Conservation (phyloP, 169 alveolate genomes). For the Plasmodium ovale region DNA sequence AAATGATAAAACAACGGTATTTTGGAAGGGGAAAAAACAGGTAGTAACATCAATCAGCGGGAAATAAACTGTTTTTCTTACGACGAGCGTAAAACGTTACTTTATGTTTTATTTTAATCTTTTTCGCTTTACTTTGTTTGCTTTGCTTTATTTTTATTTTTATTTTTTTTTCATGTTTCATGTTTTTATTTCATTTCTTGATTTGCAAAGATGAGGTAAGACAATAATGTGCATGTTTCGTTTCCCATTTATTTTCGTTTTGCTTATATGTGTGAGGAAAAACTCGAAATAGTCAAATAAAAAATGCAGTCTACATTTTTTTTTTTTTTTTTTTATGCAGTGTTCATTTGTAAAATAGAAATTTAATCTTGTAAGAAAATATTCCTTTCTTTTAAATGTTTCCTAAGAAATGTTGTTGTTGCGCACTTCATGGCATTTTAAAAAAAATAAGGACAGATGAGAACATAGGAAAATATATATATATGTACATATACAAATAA, state of each 20-base stretch:
- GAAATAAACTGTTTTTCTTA: background rate
- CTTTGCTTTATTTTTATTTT: too few species aligned
- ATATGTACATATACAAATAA: too few species aligned
- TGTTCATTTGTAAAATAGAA: background rate
- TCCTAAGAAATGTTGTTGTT: background rate
- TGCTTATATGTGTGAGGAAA: too few species aligned
- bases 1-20: too few species aligned
- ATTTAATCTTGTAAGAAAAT: background rate
- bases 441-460: slow-evolving; percentile 13
- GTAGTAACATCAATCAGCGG: background rate
- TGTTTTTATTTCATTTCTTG: slow-evolving; percentile 5
- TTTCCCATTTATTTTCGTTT: too few species aligned
- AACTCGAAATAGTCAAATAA: too few species aligned
- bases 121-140: too few species aligned
- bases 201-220: too few species aligned
- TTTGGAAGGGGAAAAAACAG: background rate
- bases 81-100: background rate
- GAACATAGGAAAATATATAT: too few species aligned
- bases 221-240: too few species aligned
- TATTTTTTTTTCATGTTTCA: slow-evolving; percentile 3
- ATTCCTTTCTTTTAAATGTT: background rate
- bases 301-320: too few species aligned
- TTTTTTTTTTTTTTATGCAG: too few species aligned
- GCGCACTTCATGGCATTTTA: slow-evolving; percentile 67
- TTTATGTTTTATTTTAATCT: background rate